A percentile compares a stretch with the other conserved stretches of the same genome.
phyloP scores from a whole-genome alignment of 2,329 filamentous ascomycete species.

The Nothophaeocryptopus gaeumannii region DNA sequence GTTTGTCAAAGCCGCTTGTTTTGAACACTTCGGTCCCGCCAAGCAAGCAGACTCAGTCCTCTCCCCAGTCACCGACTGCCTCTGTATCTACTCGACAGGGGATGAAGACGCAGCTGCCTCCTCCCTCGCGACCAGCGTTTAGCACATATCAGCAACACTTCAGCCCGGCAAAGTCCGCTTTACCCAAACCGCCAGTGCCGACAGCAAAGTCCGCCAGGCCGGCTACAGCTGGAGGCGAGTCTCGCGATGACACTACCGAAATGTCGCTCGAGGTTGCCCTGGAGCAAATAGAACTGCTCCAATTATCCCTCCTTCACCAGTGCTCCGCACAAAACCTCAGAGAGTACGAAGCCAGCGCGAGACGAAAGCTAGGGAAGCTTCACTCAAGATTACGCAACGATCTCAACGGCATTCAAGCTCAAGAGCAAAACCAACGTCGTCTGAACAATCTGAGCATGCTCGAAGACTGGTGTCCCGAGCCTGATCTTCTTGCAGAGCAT shows the following conservation, averaged over 20 bases:
- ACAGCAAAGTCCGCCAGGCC: constrained; percentile 59
- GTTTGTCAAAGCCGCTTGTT: constrained; percentile 17
- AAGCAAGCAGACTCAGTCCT: constrained; percentile 13
- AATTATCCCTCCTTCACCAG: constrained; percentile 63
- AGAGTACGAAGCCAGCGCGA: constrained; percentile 59
- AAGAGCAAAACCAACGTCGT: constrained; percentile 39
- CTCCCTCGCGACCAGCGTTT: constrained; percentile 52
- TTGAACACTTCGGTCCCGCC: constrained; percentile 14
- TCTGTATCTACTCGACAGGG: constrained; percentile 20
- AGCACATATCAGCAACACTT: constrained; percentile 65
- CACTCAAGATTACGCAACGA: constrained; percentile 31
- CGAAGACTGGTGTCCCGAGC: constrained; percentile 48
- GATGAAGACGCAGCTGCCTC: constrained; percentile 33
- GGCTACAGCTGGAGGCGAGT: constrained; percentile 29
- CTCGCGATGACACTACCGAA: constrained; percentile 57
- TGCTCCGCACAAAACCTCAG: constrained; percentile 46
- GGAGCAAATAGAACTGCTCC: constrained; percentile 61
- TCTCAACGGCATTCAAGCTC: constrained; percentile 35
- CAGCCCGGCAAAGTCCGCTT: constrained; percentile 60
- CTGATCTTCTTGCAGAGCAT: constrained; percentile 51
- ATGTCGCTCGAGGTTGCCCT: constrained; percentile 27
- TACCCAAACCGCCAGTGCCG: constrained; percentile 59
- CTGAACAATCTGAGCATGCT: constrained; percentile 54
- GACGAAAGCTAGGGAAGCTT: constrained; percentile 30
- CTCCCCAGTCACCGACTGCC: constrained; percentile 20